Conservation (phyloP, 441 rosid species). For the Metrosideros polymorpha region DNA sequence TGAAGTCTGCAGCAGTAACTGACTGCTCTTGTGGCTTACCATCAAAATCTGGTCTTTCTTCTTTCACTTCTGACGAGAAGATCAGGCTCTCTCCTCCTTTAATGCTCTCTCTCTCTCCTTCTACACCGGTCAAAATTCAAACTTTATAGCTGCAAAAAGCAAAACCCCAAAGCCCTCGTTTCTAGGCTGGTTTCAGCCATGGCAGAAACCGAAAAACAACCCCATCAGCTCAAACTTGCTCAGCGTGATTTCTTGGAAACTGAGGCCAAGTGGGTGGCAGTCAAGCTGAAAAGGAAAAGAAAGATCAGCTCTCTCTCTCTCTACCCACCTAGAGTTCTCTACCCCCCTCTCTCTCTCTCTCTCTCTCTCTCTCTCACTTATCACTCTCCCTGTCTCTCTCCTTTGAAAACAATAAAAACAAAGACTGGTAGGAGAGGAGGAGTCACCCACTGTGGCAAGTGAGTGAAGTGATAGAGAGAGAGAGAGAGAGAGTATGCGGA, state of each 20-base stretch:
- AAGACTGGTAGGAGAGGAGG: neutral
- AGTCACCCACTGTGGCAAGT: neutral
- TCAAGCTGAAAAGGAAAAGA: constrained; percentile 15
- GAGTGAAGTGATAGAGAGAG: neutral
- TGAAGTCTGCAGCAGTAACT: neutral
- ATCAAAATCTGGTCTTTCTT: neutral
- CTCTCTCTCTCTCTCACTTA: neutral
- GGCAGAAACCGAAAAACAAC: neutral
- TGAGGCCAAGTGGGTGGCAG: constrained; percentile 5
- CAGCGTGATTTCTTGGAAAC: neutral
- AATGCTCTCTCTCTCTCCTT: neutral
- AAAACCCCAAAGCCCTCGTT: neutral
- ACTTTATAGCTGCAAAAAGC: neutral
- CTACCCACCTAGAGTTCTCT: neutral
- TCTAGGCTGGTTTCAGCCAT: neutral
- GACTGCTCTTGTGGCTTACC: neutral
- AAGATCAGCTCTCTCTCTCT: neutral
- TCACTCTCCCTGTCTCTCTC: constrained; percentile 1
- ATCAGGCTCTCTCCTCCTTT: neutral
- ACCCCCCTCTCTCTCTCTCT: too few relatives aligned
- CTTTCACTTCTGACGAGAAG: neutral
- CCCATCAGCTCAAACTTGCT: neutral
- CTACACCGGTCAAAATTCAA: neutral
- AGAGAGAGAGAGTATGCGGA: neutral
- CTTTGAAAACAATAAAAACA: neutral